Evolutionary conservation across 805 yeast species (phyloP), one percentile per base, ranked within the genome.

Genomic region (Sungouiozyma ichnusensis): DNA sequence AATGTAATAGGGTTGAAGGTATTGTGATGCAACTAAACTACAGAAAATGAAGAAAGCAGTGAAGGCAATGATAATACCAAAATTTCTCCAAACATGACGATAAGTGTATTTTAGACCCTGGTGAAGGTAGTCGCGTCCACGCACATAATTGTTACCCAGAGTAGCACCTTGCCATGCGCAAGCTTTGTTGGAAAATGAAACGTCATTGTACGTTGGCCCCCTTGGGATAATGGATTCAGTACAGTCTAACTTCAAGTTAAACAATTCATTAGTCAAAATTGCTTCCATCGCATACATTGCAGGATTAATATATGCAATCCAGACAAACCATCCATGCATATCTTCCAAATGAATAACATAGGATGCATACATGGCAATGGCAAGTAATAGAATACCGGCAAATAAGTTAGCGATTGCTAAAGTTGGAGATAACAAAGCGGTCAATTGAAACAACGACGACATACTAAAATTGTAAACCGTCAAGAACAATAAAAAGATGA

Each of bases 41-140:
- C 54, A 40, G 19, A 41, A 40, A 16, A 58, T 38, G 48, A 63
- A 68, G 47, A 66, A 71, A 3, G 67, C 47, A 43, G 67, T 59
- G 53, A 68, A 78, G 5, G 69, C 85, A 50, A 76, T 53, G 42
- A 72, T 50, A 49, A 79, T 75, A 52, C 85, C 94, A 44, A 79
- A 68, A 58, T 84, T 81, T 66, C 94, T 76, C 94, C 94, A 84
- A 45, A 73, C 72, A 60, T 85, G 86, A 19, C 59, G 44, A 52
- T 69, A 74, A 19, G 57, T 51, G 65, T 80, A 85, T 31, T 60
- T 52, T 59, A 64, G 80, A 7, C 77, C 58, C 4, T 53, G 51
- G 2, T 45, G 44, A 37, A 84, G 48, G 53, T 79, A 83, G 40
- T 59, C 64, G 44, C 74, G 71, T 46, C 94, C 94, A 40, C 63